Base-by-base conservation (phyloP, 768 basidiomycete species). In the Mycena rosella region DNA sequence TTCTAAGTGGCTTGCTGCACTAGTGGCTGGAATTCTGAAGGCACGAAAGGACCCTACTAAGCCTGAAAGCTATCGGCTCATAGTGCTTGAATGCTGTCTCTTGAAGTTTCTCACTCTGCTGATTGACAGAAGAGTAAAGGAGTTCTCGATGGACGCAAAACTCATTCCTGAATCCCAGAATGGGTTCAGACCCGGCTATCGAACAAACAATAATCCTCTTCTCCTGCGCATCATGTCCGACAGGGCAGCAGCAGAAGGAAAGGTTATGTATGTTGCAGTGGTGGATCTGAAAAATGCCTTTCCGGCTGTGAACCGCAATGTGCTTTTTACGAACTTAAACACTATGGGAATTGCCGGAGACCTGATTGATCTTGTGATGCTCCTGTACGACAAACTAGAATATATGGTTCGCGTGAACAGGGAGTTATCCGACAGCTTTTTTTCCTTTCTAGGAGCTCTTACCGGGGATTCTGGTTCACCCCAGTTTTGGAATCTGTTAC, bases 161-260 rank as follows among this genome's bases (percentile, higher is more conserved):
- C 34, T 76, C 0, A 32, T 81, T 7, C 79, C 78, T 0, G 61
- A 59, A 2, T 74, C 75, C 0, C 80, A 80, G 59, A 80, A 78
- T 59, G 77, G 79, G 0, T 80, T 80, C 52, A 59, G 77, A 3
- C 47, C 53, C 0, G 70, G 69, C 0, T 74, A 70, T 34, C 73
- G 76, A 2, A 80, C 78, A 1, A 74, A 75, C 58, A 74, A 79
- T 63, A 79, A 79, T 63, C 67, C 65, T 8, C 74, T 74, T 30
- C 67, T 78, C n/a, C 72, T 78, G 1, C 63, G 73, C 0, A 68
- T 65, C 29, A 72, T 74, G 20, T 70, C 73, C 15, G 76, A 77
- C 6, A 56, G 56, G 26, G 75, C 75, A n/a, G 47, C 60, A 29
- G 68, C 65, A 5, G 44, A 63, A 20, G 59, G 60, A 2, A 72